Conservation (phyloP, 129 eudicot species). For the Smallanthus sonchifolius region DNA sequence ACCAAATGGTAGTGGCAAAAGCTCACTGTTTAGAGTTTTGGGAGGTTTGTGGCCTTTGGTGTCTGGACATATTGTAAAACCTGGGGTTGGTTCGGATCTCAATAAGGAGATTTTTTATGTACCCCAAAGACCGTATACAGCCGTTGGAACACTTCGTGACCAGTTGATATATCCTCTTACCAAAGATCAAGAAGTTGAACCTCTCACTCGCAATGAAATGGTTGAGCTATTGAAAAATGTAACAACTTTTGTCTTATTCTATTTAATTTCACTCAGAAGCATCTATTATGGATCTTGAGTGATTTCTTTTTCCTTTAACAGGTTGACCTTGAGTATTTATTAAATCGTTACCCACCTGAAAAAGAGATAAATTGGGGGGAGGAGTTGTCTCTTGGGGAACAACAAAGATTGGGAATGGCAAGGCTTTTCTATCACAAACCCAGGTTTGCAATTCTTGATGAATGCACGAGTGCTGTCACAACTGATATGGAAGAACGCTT, state of each 20-base stretch:
- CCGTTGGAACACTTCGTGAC: constrained; percentile 97
- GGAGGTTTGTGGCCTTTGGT: constrained; percentile 99
- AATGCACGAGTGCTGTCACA: constrained; percentile 99
- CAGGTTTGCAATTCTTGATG: constrained; percentile 96
- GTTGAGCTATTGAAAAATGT: constrained; percentile 85
- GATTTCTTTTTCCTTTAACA: constrained; percentile 13
- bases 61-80: constrained; percentile 95
- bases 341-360: constrained; percentile 93
- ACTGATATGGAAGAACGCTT: constrained; percentile 99
- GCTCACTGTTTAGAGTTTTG: constrained; percentile 97
- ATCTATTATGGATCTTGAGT: neutral
- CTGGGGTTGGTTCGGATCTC: constrained; percentile 97
- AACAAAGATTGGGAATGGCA: constrained; percentile 98
- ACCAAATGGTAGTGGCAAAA: constrained; percentile 99
- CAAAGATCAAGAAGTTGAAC: constrained; percentile 72
- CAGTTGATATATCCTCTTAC: constrained; percentile 97
- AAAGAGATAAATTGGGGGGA: constrained; percentile 99
- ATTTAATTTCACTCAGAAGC: neutral
- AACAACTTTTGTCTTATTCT: constrained; percentile 22
- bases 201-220: constrained; percentile 74
- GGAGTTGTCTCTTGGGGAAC: constrained; percentile 93
- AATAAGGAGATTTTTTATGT: constrained; percentile 97
- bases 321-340: constrained; percentile 97
- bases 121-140: constrained; percentile 97
- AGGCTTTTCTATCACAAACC: constrained; percentile 98